Conservation (phyloP, 2,329 filamentous ascomycete species). For the Microcyclospora tardicrescens region DNA sequence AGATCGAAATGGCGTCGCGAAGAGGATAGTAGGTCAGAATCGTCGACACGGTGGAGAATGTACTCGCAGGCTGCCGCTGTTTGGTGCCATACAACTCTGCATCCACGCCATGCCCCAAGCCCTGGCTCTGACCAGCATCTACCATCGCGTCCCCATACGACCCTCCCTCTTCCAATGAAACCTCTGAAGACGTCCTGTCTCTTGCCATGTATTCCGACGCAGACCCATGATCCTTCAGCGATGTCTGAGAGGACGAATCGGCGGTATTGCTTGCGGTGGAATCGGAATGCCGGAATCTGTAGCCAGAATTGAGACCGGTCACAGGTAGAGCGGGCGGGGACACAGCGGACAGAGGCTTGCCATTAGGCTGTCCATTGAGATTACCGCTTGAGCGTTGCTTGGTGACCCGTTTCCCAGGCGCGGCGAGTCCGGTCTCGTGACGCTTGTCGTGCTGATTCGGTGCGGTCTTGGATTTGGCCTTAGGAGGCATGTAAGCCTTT, state of each 20-base stretch:
- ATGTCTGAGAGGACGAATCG: conserved; percentile 4
- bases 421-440: conserved; percentile 80
- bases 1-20: conserved; percentile 88
- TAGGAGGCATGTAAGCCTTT: conserved; percentile 34
- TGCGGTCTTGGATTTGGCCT: conserved; percentile 30
- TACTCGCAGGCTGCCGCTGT: conserved; percentile 44
- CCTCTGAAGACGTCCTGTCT: conserved; percentile 30
- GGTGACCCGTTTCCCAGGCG: conserved; percentile 55
- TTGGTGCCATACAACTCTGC: conserved; percentile 1
- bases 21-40: conserved; percentile 83
- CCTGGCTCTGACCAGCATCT: conserved; percentile 10
- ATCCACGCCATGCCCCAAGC: not conserved
- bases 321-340: conserved; percentile 28
- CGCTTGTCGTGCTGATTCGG: conserved; percentile 41
- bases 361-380: conserved; percentile 32
- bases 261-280: conserved; percentile 5
- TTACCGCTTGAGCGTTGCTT: conserved; percentile 35
- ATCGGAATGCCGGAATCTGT: conserved; percentile 22
- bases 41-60: conserved; percentile 66
- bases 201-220: conserved; percentile 16
- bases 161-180: conserved; percentile 27
- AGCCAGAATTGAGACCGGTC: conserved; percentile 25
- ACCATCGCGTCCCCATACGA: conserved; percentile 15
- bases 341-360: conserved; percentile 20
- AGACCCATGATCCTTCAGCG: conserved; percentile 14